These are phyloP conservation scores for Ramaria rubella DNA, from an alignment of 768 basidiomycete species.

Conservation along the genomic window DNA sequence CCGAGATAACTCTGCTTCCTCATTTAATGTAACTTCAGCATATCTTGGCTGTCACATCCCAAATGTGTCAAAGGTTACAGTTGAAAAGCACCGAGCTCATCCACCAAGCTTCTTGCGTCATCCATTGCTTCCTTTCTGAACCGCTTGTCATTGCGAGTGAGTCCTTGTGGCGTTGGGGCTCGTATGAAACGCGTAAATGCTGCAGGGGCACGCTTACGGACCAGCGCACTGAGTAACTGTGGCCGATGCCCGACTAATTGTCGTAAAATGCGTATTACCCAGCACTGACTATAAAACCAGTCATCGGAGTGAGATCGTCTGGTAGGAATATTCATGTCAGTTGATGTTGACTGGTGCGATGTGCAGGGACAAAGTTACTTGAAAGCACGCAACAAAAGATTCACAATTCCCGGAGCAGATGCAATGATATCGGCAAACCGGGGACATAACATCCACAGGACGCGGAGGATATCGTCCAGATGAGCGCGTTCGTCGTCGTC, in stretches of 20 bases:
- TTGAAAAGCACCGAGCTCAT: not conserved
- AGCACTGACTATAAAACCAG: not conserved
- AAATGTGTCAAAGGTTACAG: too few species aligned
- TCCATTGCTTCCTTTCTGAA: not conserved
- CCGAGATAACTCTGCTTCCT: too few species aligned
- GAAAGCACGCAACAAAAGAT: not conserved
- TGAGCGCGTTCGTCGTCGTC: not conserved
- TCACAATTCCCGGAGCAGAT: not conserved
- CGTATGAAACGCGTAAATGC: not conserved
- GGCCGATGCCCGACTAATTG: not conserved
- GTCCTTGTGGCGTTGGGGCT: not conserved
- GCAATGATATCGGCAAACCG: not conserved
- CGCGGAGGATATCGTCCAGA: not conserved
- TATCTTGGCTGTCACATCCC: too few species aligned
- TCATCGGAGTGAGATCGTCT: too few species aligned
- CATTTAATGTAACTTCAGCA: too few species aligned
- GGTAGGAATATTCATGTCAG: too few species aligned
- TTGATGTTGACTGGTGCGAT: too few species aligned
- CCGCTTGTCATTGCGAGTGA: not conserved
- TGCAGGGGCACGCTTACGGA: not conserved
- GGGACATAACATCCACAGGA: not conserved
- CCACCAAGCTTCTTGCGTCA: not conserved
- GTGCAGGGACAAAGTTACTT: too few species aligned
- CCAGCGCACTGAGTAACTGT: not conserved
- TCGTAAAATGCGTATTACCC: not conserved